Percentiles rank a stretch among this genome's conserved stretches.
Conservation (phyloP, 768 basidiomycete species). For the Leucosporidium scottii region DNA sequence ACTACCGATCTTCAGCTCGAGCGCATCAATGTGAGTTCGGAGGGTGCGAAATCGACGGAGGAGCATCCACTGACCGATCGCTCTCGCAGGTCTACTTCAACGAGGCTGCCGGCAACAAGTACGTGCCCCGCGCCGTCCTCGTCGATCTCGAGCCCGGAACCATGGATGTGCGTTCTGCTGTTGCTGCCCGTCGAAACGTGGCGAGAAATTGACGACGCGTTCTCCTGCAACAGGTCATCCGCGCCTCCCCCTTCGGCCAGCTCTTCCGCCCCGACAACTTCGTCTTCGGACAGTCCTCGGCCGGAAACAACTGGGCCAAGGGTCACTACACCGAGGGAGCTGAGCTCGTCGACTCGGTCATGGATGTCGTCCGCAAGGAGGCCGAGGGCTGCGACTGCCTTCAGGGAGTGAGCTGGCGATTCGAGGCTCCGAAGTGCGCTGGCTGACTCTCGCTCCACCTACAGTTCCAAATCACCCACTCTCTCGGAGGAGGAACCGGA, state of each 20-base stretch:
- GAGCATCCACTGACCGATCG: conserved; percentile 46
- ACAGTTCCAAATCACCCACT: conserved; percentile 97
- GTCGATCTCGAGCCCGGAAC: conserved; percentile 93
- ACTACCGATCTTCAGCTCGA: conserved; percentile 9
- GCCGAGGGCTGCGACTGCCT: conserved; percentile 96
- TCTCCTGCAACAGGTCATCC: conserved; percentile 1
- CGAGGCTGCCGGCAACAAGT: conserved; percentile 73
- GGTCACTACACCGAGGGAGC: conserved; percentile 83
- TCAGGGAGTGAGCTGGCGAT: conserved; percentile 53
- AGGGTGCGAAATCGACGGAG: too few relatives aligned
- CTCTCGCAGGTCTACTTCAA: conserved; percentile 82
- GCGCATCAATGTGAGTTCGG: conserved; percentile 1
- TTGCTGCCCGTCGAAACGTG: too few relatives aligned
- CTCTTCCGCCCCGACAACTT: conserved; percentile 41
- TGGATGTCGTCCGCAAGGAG: conserved; percentile 98
- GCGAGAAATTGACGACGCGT: background rate
- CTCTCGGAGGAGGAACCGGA: conserved; percentile 94
- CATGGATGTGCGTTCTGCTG: conserved; percentile 47
- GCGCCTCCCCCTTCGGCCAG: conserved; percentile 4
- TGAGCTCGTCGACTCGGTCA: conserved; percentile 94
- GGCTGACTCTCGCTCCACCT: background rate
- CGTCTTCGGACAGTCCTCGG: conserved; percentile 87
- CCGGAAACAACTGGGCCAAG: conserved; percentile 99
- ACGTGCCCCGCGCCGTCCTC: conserved; percentile 95
- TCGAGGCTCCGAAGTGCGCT: too few relatives aligned